Conservation (phyloP, 139 green algal genomes). For the Prasinococcaceae sp. region DNA sequence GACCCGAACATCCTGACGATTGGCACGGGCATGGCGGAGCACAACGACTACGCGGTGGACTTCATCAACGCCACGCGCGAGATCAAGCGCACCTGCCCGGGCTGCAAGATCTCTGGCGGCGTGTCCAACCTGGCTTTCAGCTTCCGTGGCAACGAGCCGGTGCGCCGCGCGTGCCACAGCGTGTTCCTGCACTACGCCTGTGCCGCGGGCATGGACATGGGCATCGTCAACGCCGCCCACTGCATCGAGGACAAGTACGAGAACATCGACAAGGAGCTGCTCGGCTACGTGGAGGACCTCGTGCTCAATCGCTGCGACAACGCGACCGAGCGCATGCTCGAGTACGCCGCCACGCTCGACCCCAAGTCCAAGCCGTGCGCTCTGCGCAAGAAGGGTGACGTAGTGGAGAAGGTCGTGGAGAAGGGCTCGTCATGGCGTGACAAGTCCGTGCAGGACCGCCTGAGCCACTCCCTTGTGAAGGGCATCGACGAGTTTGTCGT, state of each 20-base stretch:
- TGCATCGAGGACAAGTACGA: conserved; percentile 86
- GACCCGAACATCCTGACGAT: conserved; percentile 98
- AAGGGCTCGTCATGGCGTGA: conserved; percentile 54
- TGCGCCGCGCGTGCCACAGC: conserved; percentile 81
- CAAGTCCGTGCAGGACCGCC: conserved; percentile 60
- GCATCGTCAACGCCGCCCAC: conserved; percentile 91
- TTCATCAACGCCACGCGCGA: conserved; percentile 82
- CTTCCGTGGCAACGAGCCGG: conserved; percentile 93
- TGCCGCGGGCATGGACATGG: conserved; percentile 96
- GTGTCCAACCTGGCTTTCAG: conserved; percentile 97
- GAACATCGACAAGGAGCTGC: conserved; percentile 95
- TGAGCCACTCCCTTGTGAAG: conserved; percentile 89
- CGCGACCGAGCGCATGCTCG: conserved; percentile 86
- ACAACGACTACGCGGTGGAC: conserved; percentile 99
- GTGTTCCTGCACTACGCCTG: conserved; percentile 90
- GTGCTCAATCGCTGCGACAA: conserved; percentile 94
- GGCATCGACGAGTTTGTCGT: conserved; percentile 90
- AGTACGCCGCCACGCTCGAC: conserved; percentile 75
- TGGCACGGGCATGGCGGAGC: conserved; percentile 86
- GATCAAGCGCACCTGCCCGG: conserved; percentile 90
- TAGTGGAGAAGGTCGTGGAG: conserved; percentile 15
- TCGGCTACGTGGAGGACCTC: conserved; percentile 92
- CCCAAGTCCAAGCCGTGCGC: conserved; percentile 86
- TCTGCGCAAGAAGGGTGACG: conserved; percentile 30
- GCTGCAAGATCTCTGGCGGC: conserved; percentile 84